Base-by-base conservation (phyloP, 2,329 filamentous ascomycete species). In the Cercospora sesami region DNA sequence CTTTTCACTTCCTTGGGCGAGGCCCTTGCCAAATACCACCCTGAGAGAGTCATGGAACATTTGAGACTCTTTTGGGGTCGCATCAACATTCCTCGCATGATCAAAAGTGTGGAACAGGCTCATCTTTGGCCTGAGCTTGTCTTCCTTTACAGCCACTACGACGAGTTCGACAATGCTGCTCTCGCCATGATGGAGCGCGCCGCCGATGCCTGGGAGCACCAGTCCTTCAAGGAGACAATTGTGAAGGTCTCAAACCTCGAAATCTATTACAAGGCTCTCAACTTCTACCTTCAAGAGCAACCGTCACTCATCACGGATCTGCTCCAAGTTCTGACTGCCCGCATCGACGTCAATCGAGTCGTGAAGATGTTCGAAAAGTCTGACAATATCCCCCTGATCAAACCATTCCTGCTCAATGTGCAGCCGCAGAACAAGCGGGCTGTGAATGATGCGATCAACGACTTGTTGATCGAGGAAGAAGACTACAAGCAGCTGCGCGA, bases 331-430 rank as follows among this genome's bases (percentile, higher is more conserved):
- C 85, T 99, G 71, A 97, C 95, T n/a, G 82, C 94, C 58, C 91
- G 95, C 69, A 94, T 99, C 73, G 95, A 99, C 73, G 95, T 98
- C 77, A 98, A 97, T 84, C 93, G 96, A 69, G 95, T 99, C n/a
- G 95, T 99, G 70, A 92, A 93, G 80, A 96, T 99, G 88, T 99
- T 99, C 83, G 90, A 97, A 83, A 96, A 96, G 83, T 97, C 94
- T 6, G 95, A 99, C 82, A 97, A 98, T 81, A 90, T 98, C 74
- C 95, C 96, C 64, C 84, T 99, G 64, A 98, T 99, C 86, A 99
- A 99, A 86, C 94, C 94, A 3, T 99, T 99, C 91, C 84, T 99
- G 75, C 88, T 99, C 68, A 97, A 93, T 75, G 96, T 99, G 28
- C 95, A 99, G 82, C 82, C 88, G 14, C 95, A 99, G 82, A 99